phyloP scores from a whole-genome alignment of 352 stramenopile genomes.

The Pilasporangium apinafurcum region DNA sequence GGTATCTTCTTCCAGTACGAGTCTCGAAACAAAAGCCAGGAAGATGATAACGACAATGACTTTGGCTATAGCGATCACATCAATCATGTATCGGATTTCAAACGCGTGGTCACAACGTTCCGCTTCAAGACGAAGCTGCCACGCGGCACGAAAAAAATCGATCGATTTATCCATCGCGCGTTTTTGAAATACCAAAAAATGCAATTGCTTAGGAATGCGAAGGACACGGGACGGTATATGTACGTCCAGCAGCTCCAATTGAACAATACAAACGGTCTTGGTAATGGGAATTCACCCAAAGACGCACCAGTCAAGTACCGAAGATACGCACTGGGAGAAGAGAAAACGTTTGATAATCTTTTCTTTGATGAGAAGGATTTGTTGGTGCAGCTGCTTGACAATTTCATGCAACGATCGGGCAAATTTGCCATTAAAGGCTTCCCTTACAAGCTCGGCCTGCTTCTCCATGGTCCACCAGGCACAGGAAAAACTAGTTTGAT shows the following conservation, averaged over 20 bases:
- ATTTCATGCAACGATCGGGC: constrained; percentile 54
- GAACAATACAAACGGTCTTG: constrained; percentile 3
- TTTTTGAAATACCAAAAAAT: constrained; percentile 24
- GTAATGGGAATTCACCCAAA: background rate
- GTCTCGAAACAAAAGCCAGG: constrained; percentile 9
- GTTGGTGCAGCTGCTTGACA: constrained; percentile 59
- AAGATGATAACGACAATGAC: no score
- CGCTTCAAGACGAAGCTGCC: background rate
- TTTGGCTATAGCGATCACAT: constrained; percentile 1
- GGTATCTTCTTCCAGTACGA: constrained; percentile 11
- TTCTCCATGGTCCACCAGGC: constrained; percentile 82
- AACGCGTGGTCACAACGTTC: background rate
- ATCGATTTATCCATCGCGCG: constrained; percentile 20
- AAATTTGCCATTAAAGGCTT: constrained; percentile 86
- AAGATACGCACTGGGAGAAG: constrained; percentile 69
- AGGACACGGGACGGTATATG: constrained; percentile 31
- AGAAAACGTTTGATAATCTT: constrained; percentile 85
- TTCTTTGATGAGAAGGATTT: constrained; percentile 81
- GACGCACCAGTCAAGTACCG: constrained; percentile 18
- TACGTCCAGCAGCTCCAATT: constrained; percentile 24
- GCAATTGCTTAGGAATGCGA: constrained; percentile 14
- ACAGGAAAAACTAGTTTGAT: constrained; percentile 90
- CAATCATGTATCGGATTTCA: background rate
- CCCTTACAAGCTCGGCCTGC: constrained; percentile 81
- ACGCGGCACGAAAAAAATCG: constrained; percentile 20